A percentile compares a stretch with the other conserved stretches of the same genome.
These are phyloP conservation scores for Chaetomium sp. DNA, from an alignment of 2,329 filamentous ascomycete species.

Conservation along the genomic window DNA sequence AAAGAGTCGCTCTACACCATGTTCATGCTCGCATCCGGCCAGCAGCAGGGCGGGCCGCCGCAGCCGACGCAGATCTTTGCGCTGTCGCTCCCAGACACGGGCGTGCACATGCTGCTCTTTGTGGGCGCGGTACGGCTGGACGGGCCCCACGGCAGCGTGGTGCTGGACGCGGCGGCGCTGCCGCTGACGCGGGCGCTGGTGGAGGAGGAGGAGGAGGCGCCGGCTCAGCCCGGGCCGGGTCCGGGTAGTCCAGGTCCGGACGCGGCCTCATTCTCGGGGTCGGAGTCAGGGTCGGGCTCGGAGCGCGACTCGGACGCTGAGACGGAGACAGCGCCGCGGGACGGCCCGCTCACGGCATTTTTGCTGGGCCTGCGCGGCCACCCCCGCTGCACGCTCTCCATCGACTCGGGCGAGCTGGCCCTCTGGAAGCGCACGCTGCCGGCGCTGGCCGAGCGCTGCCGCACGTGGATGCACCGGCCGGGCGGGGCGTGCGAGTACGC, in stretches of 20 bases:
- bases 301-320: too few species aligned
- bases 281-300: too few species aligned
- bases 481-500: slow-evolving; percentile 47
- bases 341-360: slow-evolving; percentile 37
- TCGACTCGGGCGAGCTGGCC: slow-evolving; percentile 60
- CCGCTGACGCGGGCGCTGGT: slow-evolving; percentile 46
- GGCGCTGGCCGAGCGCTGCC: slow-evolving; percentile 50
- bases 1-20: slow-evolving; percentile 53
- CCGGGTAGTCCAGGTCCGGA: too few species aligned
- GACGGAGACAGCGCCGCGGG: background rate
- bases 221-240: too few species aligned
- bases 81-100: slow-evolving; percentile 42
- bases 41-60: slow-evolving; percentile 45
- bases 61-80: slow-evolving; percentile 49
- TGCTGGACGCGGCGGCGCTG: slow-evolving; percentile 52
- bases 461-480: slow-evolving; percentile 49
- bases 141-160: slow-evolving; percentile 45
- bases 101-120: slow-evolving; percentile 47
- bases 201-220: slow-evolving; percentile 16
- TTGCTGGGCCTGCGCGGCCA: slow-evolving; percentile 43
- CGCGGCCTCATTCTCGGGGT: too few species aligned
- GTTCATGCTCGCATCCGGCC: slow-evolving; percentile 49
- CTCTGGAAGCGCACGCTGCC: slow-evolving; percentile 52
- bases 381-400: slow-evolving; percentile 43
- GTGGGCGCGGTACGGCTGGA: slow-evolving; percentile 51